A percentile compares a stretch with the other conserved stretches of the same genome.
Conservation (phyloP, 495 filamentous ascomycete genomes). For the Cladorrhinum samala region DNA sequence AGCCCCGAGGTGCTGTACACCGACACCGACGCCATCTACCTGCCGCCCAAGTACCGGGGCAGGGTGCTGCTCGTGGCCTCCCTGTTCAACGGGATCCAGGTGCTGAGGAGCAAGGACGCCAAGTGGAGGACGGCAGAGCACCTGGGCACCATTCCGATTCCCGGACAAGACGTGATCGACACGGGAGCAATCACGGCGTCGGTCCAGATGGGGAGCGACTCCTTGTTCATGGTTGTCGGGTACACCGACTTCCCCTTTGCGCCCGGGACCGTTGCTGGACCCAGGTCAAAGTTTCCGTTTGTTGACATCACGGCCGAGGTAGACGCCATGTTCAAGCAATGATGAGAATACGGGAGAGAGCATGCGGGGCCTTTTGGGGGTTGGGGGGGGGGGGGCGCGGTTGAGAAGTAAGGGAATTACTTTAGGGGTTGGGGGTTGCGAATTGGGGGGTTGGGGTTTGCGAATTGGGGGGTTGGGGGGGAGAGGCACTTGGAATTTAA, state of each 20-base stretch:
- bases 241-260: slow-evolving; percentile 25
- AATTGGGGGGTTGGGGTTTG: too few relatives aligned
- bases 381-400: too few relatives aligned
- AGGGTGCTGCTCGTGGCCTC: slow-evolving; percentile 26
- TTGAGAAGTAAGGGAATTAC: too few relatives aligned
- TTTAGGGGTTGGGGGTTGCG: too few relatives aligned
- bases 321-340: slow-evolving; percentile 15
- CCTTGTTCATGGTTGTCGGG: slow-evolving; percentile 20
- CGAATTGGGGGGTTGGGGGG: too few relatives aligned
- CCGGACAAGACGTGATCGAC: slow-evolving; percentile 10
- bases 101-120: slow-evolving; percentile 28
- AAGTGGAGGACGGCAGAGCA: slow-evolving; percentile 33
- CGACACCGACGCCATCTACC: slow-evolving; percentile 29
- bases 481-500: too few relatives aligned
- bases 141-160: slow-evolving; percentile 24
- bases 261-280: slow-evolving; percentile 21
- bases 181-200: slow-evolving; percentile 17
- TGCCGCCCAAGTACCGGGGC: slow-evolving; percentile 31
- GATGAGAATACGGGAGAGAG: neutral
- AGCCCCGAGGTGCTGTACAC: slow-evolving; percentile 8
- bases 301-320: slow-evolving; percentile 23
- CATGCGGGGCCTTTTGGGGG: neutral
- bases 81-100: slow-evolving; percentile 24
- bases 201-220: slow-evolving; percentile 24
- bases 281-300: slow-evolving; percentile 25